Base-by-base conservation (phyloP, 192 early-diverging fungal genomes). In the Geranomyces variabilis region DNA sequence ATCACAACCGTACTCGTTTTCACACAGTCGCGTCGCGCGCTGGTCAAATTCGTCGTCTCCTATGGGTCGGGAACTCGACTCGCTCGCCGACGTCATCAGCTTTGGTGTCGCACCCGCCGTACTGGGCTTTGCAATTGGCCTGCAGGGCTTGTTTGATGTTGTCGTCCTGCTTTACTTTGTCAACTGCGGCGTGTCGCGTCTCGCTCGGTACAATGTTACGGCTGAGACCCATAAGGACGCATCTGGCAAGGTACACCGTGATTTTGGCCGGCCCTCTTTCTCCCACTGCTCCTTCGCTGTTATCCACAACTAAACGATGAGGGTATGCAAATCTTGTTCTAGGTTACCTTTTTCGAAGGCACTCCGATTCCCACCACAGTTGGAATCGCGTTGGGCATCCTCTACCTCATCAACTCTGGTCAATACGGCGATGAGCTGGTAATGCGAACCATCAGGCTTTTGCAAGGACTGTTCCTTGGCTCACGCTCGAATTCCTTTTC, bases 151-250 rank as follows among this genome's bases (percentile, higher is more conserved):
- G 73, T 73, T 93, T 22, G 94, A 96, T 74, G 83, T 89, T 17
- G 74, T 89, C 6, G 81, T 93, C 2, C 79, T 96, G 67, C 85
- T 88, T 0, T 90, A 92, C 78, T 96, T 96, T 88, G 90, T 96
- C 22, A 90, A 86, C 51, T 70, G 75, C 45, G 79, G 79, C 15
- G 69, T 81, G 1, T 89, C 94, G 26, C 87, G 94, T 29, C 78
- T 96, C 44, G 94, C 93, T 0, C 80, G 93, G 15, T 96, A 88
- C 81, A 96, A 96, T 73, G 92, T 92, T n/a, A 94, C 93, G 0
- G 89, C 94, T 9, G 82, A 89, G 24, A 47, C 89, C 64, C 89
- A 91, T 19, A 91, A 89, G 34, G 93, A 94, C 53, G 57, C 47
- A n/a, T 81, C 80, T 12, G 93, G 93, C 43, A 95, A 95, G 66